Evolutionary conservation across 2,329 filamentous ascomycete genomes (phyloP), one percentile per base, ranked within the genome.

Genomic region (Cyphellophora attinorum): DNA sequence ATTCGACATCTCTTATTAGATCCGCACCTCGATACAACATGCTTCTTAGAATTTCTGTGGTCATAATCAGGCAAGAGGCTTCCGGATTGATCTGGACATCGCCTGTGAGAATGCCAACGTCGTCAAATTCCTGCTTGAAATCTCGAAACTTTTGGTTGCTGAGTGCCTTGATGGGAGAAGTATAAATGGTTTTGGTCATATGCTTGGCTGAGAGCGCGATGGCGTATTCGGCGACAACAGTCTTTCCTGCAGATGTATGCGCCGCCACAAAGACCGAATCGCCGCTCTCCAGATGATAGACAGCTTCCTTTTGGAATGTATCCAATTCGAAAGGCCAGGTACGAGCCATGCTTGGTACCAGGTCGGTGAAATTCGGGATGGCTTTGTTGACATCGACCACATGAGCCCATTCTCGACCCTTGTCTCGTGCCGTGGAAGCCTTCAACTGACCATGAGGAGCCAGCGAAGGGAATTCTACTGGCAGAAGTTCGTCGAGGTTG

Each of bases 141-240:
- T 98, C 91, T 44, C 91, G 77, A 60, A 96, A 98, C 58, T 98
- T 98, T 55, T 98, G 91, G 55, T 98, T 98, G 61, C 91, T 96
- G 38, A 98, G 66, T 2, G 91, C 91, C 58, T 98, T 98, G 66
- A 98, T 98, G 0, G 91, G 91, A 1, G 91, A 96, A 0, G 91
- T 98, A 57, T 98, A 98, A 45, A 98, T 98, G 14, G 91, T 89
- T 58, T 98, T 98, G 6, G 91, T 98, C 89, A 96, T 96, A 56
- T 98, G 91, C 54, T 89, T 93, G n/a, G 85, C 81, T 18, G 91
- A 91, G 39, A 98, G 67, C 5, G 91, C 86, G 56, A 98, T 96
- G 31, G 89, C 91, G 59, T 98, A 98, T 56, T 98, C 91, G 17
- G 91, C 91, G 11, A 98, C 91, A 0, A 96, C 91, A 1, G 91